These are phyloP conservation scores for Malus fusca DNA, from an alignment of 306 rosid genomes.

Conservation along the genomic window DNA sequence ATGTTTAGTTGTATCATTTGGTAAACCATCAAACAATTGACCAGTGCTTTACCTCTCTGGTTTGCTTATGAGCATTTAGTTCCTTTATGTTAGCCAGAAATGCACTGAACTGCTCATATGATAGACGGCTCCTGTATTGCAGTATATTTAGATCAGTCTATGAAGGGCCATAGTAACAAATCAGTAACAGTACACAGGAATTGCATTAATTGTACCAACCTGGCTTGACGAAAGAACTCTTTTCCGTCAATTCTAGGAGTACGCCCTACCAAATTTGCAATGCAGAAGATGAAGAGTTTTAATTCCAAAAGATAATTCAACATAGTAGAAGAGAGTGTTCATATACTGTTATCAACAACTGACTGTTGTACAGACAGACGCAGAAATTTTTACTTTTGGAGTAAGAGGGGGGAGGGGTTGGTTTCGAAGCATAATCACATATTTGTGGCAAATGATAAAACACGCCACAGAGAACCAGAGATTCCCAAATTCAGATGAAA, in stretches of 20 bases:
- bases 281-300: background rate
- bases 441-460: background rate
- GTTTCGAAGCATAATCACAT: background rate
- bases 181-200: background rate
- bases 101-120: conserved; percentile 98
- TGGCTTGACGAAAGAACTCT: conserved; percentile 95
- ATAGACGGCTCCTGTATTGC: conserved; percentile 80
- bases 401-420: background rate
- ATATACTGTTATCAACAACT: background rate
- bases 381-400: background rate
- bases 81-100: conserved; percentile 94
- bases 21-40: conserved; percentile 6
- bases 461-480: background rate
- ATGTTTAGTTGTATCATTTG: conserved; percentile 9
- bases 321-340: background rate
- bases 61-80: conserved; percentile 93
- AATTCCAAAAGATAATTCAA: background rate
- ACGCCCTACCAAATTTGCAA: conserved; percentile 50
- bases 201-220: conserved; percentile 36
- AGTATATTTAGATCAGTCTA: conserved; percentile 8
- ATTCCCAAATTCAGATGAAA: background rate
- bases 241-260: conserved; percentile 93
- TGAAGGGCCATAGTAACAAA: conserved; percentile 10
- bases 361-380: background rate
- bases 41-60: conserved; percentile 66